These are phyloP conservation scores for Boletus bicolor DNA, from an alignment of 768 basidiomycete species.

Conservation along the genomic window DNA sequence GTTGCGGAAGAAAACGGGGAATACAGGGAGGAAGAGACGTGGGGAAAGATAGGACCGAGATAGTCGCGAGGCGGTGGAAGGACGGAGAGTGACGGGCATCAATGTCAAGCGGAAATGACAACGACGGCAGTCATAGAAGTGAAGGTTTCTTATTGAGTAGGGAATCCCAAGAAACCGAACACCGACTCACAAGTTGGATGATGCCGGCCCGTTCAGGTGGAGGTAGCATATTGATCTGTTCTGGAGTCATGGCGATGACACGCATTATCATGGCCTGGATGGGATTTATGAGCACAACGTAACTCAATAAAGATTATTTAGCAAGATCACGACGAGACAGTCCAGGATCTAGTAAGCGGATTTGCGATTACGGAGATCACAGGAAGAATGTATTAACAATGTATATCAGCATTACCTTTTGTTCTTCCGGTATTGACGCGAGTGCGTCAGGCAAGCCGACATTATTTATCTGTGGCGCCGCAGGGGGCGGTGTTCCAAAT, in stretches of 20 bases:
- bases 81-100: constrained; percentile 23
- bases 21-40: constrained; percentile 8
- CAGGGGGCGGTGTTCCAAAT: constrained; percentile 23
- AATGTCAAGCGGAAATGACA: constrained; percentile 25
- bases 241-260: constrained; percentile 77
- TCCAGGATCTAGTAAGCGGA: background rate
- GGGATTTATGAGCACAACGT: constrained; percentile 12
- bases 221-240: constrained; percentile 75
- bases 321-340: background rate
- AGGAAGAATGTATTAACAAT: constrained; percentile 1
- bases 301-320: constrained; percentile 1
- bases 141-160: constrained; percentile 12
- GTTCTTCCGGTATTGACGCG: constrained; percentile 62
- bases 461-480: constrained; percentile 18
- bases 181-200: constrained; percentile 70
- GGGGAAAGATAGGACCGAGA: constrained; percentile 11
- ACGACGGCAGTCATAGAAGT: constrained; percentile 5
- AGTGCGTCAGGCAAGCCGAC: constrained; percentile 48
- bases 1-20: constrained; percentile 14
- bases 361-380: constrained; percentile 3
- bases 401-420: constrained; percentile 47
- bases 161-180: background rate
- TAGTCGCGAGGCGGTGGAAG: constrained; percentile 9
- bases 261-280: constrained; percentile 69
- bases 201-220: constrained; percentile 72